These are phyloP conservation scores for Coemansia javaensis DNA, from an alignment of 192 early-diverging fungal genomes.

Conservation along the genomic window DNA sequence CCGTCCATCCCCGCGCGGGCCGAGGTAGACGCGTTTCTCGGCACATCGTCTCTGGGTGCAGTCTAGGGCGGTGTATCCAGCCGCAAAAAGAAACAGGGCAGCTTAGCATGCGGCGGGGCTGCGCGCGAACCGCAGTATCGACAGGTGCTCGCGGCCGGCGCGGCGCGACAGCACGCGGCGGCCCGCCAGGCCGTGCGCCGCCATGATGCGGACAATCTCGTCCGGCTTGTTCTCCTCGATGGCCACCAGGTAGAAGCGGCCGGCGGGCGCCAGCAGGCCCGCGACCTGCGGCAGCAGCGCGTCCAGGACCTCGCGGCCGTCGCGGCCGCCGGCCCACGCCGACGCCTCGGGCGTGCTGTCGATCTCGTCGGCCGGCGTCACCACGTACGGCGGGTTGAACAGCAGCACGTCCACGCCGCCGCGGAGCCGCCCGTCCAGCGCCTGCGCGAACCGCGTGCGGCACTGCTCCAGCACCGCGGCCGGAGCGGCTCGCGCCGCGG, in stretches of 20 bases:
- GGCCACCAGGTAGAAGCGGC: constrained; percentile 80
- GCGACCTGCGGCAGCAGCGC: constrained; percentile 66
- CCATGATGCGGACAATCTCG: constrained; percentile 68
- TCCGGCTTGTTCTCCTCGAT: constrained; percentile 82
- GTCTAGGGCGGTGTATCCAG: too few species aligned
- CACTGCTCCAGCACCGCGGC: constrained; percentile 55
- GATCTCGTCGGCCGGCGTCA: constrained; percentile 77
- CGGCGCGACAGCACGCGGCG: constrained; percentile 19
- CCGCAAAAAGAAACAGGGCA: too few species aligned
- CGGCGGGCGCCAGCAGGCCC: constrained; percentile 60
- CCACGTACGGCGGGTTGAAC: constrained; percentile 96
- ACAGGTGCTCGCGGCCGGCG: constrained; percentile 33
- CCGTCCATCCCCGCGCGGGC: constrained; percentile 33
- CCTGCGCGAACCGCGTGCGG: constrained; percentile 57
- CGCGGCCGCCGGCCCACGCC: constrained; percentile 90
- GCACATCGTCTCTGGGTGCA: not conserved
- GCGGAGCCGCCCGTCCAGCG: constrained; percentile 53
- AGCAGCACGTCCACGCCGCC: constrained; percentile 70
- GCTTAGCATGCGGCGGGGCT: too few species aligned
- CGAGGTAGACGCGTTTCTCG: constrained; percentile 27
- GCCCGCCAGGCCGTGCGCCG: constrained; percentile 5
- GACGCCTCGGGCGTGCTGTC: constrained; percentile 59
- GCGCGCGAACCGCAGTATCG: constrained; percentile 24
- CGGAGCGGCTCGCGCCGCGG: constrained; percentile 54
- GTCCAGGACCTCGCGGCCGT: constrained; percentile 86